Percentiles rank a stretch among this genome's conserved stretches.
These are phyloP conservation scores for Apiospora kogelbergensis DNA, from an alignment of 2,329 filamentous ascomycete species.

Conservation along the genomic window DNA sequence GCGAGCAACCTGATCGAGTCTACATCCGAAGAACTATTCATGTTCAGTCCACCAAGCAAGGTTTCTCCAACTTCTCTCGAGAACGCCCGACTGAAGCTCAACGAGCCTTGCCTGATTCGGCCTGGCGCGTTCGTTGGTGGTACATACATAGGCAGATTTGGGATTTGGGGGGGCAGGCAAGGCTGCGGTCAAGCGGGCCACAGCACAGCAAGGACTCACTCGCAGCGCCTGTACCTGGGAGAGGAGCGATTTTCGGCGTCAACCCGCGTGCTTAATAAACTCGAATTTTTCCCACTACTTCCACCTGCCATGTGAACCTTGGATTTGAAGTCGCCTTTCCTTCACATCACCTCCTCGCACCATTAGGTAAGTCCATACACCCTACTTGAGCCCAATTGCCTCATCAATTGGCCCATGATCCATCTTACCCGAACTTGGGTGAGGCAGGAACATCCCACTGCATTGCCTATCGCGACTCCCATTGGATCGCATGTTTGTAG, in stretches of 20 bases:
- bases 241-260: constrained; percentile 5
- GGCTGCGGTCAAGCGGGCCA: constrained; percentile 1
- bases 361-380: background rate
- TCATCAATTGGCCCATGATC: background rate
- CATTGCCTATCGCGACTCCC: background rate
- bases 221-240: background rate
- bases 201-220: background rate
- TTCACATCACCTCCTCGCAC: background rate
- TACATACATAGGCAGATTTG: background rate
- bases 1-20: background rate
- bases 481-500: background rate
- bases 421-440: background rate
- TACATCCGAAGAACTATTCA: background rate
- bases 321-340: constrained; percentile 2
- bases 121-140: background rate
- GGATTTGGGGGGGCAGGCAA: background rate
- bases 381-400: background rate
- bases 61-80: background rate
- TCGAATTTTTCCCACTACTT: background rate
- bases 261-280: constrained; percentile 3
- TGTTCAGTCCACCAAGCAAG: background rate
- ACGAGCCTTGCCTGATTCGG: background rate
- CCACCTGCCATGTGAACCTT: constrained; percentile 2
- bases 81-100: background rate
- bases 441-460: background rate